phyloP scores from a whole-genome alignment of 345 rosid species.

The Passiflora organensis region DNA sequence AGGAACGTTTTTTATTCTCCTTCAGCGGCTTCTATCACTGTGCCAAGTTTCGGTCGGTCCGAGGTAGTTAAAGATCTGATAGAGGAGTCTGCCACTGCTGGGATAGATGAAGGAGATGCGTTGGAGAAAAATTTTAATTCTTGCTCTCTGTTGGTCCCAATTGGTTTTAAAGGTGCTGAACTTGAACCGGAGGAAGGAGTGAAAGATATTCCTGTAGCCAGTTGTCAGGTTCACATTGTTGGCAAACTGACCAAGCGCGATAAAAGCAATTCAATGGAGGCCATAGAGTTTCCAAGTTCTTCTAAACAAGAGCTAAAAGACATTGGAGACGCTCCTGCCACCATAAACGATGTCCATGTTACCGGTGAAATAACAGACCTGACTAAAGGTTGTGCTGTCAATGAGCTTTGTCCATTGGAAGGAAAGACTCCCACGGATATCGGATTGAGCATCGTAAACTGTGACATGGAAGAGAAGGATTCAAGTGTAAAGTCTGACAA shows the following conservation, averaged over 20 bases:
- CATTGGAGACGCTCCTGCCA: constrained; percentile 24
- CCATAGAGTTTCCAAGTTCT: constrained; percentile 20
- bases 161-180: constrained; percentile 22
- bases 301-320: constrained; percentile 19
- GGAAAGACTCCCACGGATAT: constrained; percentile 20
- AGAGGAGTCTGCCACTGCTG: constrained; percentile 16
- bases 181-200: constrained; percentile 30
- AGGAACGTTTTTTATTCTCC: constrained; percentile 12
- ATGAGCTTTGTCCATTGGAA: constrained; percentile 33
- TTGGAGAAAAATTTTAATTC: constrained; percentile 18
- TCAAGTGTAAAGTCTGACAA: constrained; percentile 22
- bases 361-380: constrained; percentile 30
- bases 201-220: constrained; percentile 33
- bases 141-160: constrained; percentile 9
- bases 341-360: constrained; percentile 28
- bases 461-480: constrained; percentile 18
- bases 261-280: constrained; percentile 10
- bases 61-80: constrained; percentile 23
- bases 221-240: constrained; percentile 25
- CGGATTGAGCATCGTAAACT: constrained; percentile 20
- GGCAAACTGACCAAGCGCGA: constrained; percentile 17
- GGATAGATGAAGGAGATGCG: constrained; percentile 28
- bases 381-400: constrained; percentile 31
- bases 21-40: constrained; percentile 11
- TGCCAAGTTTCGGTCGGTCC: constrained; percentile 26